phyloP scores from a whole-genome alignment of 805 yeast genomes.

The Starmerella floris region DNA sequence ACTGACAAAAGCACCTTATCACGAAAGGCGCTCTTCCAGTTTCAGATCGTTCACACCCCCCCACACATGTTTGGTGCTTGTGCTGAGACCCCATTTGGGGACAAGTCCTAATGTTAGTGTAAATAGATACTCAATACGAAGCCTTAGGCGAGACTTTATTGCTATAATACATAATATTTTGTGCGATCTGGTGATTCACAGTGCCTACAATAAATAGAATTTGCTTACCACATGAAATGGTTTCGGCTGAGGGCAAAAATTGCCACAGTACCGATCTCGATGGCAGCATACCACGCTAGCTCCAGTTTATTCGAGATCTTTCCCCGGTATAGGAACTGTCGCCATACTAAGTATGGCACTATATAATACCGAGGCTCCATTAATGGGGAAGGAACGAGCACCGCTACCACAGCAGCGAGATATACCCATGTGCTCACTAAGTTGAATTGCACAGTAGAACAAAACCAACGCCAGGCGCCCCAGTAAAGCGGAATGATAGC shows the following conservation, averaged over 20 bases:
- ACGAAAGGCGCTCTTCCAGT: no score
- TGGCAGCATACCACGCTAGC: slow-evolving; percentile 43
- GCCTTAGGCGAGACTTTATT: no score
- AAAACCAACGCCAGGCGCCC: slow-evolving; percentile 32
- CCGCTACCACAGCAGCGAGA: slow-evolving; percentile 39
- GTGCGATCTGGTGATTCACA: no score
- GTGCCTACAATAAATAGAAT: neutral
- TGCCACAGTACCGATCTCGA: slow-evolving; percentile 41
- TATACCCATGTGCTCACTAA: slow-evolving; percentile 30
- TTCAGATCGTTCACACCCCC: no score
- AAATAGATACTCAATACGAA: no score
- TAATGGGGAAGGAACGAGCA: slow-evolving; percentile 78
- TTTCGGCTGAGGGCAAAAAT: slow-evolving; percentile 51
- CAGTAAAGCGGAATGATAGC: slow-evolving; percentile 59
- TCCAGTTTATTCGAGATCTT: slow-evolving; percentile 31
- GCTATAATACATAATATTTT: neutral
- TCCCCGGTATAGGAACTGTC: neutral
- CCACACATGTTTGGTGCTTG: no score
- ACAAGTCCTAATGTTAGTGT: no score
- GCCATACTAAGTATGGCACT: slow-evolving; percentile 61
- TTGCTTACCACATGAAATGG: slow-evolving; percentile 72
- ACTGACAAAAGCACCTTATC: no score
- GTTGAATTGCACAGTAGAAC: slow-evolving; percentile 23
- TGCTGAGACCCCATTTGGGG: no score
- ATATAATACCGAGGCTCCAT: slow-evolving; percentile 91